A percentile compares a stretch with the other conserved stretches of the same genome.
Conservation (phyloP, 805 yeast genomes). For the Jamesozyma rosinii region DNA sequence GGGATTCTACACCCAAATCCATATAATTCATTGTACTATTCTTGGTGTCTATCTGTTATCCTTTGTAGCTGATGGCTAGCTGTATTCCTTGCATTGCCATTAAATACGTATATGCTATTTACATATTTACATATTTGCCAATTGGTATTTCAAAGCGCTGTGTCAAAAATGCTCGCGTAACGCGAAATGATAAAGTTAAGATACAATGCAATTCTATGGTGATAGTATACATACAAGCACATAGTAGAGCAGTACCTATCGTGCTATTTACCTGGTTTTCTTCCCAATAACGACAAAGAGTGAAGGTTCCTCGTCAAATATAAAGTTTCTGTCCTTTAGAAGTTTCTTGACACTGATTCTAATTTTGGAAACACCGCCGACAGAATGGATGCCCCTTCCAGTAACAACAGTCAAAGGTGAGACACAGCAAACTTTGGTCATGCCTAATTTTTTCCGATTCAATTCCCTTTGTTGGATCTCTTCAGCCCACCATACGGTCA, state of each 20-base stretch:
- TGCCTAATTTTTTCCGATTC: constrained; percentile 31
- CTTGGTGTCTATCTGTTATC: neutral
- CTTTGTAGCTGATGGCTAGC: too few species aligned
- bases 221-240: neutral
- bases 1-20: constrained; percentile 49
- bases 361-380: constrained; percentile 45
- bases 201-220: neutral
- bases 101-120: too few species aligned
- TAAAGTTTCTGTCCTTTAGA: constrained; percentile 33
- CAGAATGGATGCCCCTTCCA: constrained; percentile 65
- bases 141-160: neutral
- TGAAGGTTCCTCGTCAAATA: constrained; percentile 41
- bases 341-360: constrained; percentile 35
- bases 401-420: constrained; percentile 45
- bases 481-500: constrained; percentile 53
- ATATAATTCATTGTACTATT: constrained; percentile 31
- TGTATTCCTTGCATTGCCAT: too few species aligned
- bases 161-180: neutral
- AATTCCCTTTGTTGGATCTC: constrained; percentile 40
- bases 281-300: constrained; percentile 39
- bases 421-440: constrained; percentile 34
- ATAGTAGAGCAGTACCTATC: neutral
- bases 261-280: neutral
- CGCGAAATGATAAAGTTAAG: neutral
- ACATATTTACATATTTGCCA: neutral